These are phyloP conservation scores for Nematocida sp. DNA, from an alignment of 371 early-diverging fungal genomes.

Conservation along the genomic window DNA sequence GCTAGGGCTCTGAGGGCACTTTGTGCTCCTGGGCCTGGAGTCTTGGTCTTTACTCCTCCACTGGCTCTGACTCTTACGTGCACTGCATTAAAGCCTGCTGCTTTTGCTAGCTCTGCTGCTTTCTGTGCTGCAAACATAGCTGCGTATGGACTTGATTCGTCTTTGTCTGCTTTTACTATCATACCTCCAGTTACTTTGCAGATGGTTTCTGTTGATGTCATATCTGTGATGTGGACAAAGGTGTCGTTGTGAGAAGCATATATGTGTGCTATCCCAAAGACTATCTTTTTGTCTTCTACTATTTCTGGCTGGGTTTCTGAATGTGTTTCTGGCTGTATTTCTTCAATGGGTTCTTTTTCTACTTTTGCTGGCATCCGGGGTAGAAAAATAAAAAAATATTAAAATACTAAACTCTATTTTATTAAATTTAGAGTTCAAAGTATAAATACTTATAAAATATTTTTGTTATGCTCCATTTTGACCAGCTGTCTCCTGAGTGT, in stretches of 20 bases:
- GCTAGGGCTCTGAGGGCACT: conserved; percentile 96
- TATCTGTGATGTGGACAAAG: conserved; percentile 96
- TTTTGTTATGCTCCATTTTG: too few relatives aligned
- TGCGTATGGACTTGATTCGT: conserved; percentile 99
- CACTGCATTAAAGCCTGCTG: conserved; percentile 94
- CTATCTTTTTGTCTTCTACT: conserved; percentile 40
- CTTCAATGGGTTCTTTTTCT: conserved; percentile 4
- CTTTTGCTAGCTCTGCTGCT: conserved; percentile 93
- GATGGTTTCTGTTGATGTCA: conserved; percentile 98
- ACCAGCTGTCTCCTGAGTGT: too few relatives aligned
- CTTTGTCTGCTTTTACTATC: conserved; percentile 99
- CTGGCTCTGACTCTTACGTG: conserved; percentile 99
- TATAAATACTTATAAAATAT: too few relatives aligned
- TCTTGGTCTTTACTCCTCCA: conserved; percentile 97
- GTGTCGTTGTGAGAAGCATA: conserved; percentile 99
- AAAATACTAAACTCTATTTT: conserved; percentile 23
- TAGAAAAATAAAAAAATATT: conserved; percentile 45
- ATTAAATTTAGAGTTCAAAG: conserved; percentile 16
- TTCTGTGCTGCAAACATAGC: conserved; percentile 99
- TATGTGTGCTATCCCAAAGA: conserved; percentile 95
- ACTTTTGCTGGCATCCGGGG: conserved; percentile 47
- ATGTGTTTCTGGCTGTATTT: conserved; percentile 6
- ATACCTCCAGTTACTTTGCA: conserved; percentile 98
- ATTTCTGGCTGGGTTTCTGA: neutral
- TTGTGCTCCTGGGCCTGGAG: conserved; percentile 99